Evolutionary conservation across 2,329 filamentous ascomycete genomes (phyloP).

Genomic region (Cladosporium sp.): DNA sequence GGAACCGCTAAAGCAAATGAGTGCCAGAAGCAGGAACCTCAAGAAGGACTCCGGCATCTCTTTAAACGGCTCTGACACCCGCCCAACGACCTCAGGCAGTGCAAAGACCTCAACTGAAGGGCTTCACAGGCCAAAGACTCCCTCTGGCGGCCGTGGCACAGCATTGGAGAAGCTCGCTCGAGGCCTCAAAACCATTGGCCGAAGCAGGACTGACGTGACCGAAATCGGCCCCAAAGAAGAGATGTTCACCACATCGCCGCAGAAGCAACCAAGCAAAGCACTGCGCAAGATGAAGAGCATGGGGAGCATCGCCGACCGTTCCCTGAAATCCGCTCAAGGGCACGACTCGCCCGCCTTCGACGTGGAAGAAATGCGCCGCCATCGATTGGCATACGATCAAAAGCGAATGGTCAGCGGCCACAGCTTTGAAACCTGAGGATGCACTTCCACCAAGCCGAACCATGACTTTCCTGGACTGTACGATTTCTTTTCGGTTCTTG

Average conservation of each 20-base stretch:
- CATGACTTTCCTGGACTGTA: conserved; percentile 5
- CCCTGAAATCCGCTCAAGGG: conserved; percentile 23
- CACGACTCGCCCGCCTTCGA: conserved; percentile 41
- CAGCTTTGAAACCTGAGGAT: conserved; percentile 4
- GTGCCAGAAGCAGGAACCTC: conserved; percentile 40
- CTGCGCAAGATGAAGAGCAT: conserved; percentile 33
- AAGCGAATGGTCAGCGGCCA: conserved; percentile 4
- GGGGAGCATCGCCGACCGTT: conserved; percentile 27
- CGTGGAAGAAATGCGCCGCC: conserved; percentile 44
- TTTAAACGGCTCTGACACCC: conserved; percentile 22
- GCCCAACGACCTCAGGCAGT: conserved; percentile 16
- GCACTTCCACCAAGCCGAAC: neutral
- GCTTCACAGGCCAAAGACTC: conserved; percentile 30
- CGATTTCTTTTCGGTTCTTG: neutral
- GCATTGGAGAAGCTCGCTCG: conserved; percentile 57
- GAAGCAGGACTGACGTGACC: conserved; percentile 48
- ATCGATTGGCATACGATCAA: conserved; percentile 43
- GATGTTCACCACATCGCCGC: conserved; percentile 7
- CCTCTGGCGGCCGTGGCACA: conserved; percentile 36
- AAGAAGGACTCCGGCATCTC: conserved; percentile 60
- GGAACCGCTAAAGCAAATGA: conserved; percentile 16
- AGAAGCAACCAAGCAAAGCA: conserved; percentile 19
- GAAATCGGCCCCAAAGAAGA: conserved; percentile 34
- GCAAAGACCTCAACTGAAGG: neutral
- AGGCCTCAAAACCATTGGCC: conserved; percentile 55